phyloP scores from a whole-genome alignment of 2,329 filamentous ascomycete genomes.

The Aspergillus neotritici region DNA sequence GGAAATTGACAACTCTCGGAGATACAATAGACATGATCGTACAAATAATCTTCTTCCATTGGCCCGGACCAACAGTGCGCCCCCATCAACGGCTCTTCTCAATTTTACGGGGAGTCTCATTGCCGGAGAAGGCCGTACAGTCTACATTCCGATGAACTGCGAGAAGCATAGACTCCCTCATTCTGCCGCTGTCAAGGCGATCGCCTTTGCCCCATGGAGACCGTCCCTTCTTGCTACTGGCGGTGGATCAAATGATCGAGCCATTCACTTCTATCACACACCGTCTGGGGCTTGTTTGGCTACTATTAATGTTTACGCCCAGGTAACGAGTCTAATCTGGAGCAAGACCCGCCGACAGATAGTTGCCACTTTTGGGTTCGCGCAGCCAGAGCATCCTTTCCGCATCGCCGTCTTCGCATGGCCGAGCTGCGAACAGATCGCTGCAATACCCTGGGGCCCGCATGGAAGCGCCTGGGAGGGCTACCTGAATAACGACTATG shows the following conservation, averaged over 20 bases:
- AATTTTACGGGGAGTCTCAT: slow-evolving; percentile 24
- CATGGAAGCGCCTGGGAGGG: slow-evolving; percentile 34
- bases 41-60: slow-evolving; percentile 24
- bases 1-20: slow-evolving; percentile 14
- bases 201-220: slow-evolving; percentile 95
- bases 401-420: slow-evolving; percentile 91
- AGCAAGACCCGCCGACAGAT: slow-evolving; percentile 80
- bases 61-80: slow-evolving; percentile 15
- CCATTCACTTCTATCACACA: slow-evolving; percentile 93
- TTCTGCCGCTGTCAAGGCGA: slow-evolving; percentile 87
- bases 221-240: slow-evolving; percentile 81
- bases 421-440: slow-evolving; percentile 83
- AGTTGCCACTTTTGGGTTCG: slow-evolving; percentile 87
- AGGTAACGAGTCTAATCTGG: slow-evolving; percentile 92
- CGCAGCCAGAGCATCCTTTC: slow-evolving; percentile 81
- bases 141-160: slow-evolving; percentile 49
- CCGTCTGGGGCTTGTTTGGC: slow-evolving; percentile 76
- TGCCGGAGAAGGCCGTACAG: slow-evolving; percentile 34
- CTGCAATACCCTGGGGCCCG: slow-evolving; percentile 76
- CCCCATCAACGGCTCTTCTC: slow-evolving; percentile 18
- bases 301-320: slow-evolving; percentile 84
- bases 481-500: slow-evolving; percentile 17
- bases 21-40: slow-evolving; percentile 20
- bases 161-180: slow-evolving; percentile 72
- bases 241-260: slow-evolving; percentile 87